Evolutionary conservation across 2,329 filamentous ascomycete species (phyloP), one percentile per base, ranked within the genome.

Genomic region (Scleromitrula shiraiana): DNA sequence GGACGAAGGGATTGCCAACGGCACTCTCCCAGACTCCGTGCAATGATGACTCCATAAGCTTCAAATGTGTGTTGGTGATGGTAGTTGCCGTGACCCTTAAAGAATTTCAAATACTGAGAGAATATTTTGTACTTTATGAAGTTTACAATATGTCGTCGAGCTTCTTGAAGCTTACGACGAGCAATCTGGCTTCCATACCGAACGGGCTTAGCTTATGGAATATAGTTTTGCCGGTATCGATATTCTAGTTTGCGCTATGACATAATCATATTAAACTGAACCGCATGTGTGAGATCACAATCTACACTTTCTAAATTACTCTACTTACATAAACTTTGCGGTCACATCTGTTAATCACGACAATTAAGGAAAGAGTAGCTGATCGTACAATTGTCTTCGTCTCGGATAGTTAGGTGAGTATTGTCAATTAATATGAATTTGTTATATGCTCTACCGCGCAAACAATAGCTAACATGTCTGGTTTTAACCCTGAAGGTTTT

Each of bases 11-110:
- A 73, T 81, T 86, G 76, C 81, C 80, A 69, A 86, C 80, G 72
- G 90, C 87, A 76, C 88, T 86, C 77, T 94, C 85, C 91, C 91
- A 97, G 73, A 95, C 78, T 68, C 93, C 82, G 70, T 84, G 82
- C 69, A 95, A 74, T 75, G 86, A 88, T 64, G 82, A 79, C 78
- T 85, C 83, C 82, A 87, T 86, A 72, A 73, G 75, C 62, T 56
- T 56, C 42, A 46, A 52, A 22, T 51, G 53, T n/a, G 26, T 42
- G 41, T 40, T 35, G 20, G 8, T 17, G 33, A 35, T 26, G 4
- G 10, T 38, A 12, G 35, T 14, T 40, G n/a, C n/a, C n/a, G n/a
- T n/a, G n/a, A n/a, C n/a, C n/a, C n/a, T n/a, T n/a, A n/a, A n/a
- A n/a, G n/a, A n/a, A n/a, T n/a, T n/a, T n/a, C n/a, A n/a, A n/a